Evolutionary conservation across 345 rosid genomes (phyloP).

Genomic region (Viola odorata): DNA sequence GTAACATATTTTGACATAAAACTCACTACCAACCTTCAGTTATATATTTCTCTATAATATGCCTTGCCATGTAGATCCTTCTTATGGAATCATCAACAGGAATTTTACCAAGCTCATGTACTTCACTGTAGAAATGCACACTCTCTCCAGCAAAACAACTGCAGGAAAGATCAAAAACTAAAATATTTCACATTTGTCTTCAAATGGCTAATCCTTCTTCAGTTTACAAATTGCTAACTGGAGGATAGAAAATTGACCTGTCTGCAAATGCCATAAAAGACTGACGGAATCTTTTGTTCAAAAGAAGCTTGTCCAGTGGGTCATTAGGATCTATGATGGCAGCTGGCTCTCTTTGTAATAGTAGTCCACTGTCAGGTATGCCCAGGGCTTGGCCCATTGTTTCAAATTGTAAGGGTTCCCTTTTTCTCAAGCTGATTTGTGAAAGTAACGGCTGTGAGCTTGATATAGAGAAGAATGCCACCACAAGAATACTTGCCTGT

Average conservation of each 20-base stretch:
- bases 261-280: slow-evolving; percentile 91
- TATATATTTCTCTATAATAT: slow-evolving; percentile 75
- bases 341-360: slow-evolving; percentile 46
- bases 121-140: slow-evolving; percentile 81
- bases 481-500: slow-evolving; percentile 66
- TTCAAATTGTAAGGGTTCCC: slow-evolving; percentile 50
- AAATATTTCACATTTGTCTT: neutral
- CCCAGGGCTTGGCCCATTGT: slow-evolving; percentile 88
- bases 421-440: slow-evolving; percentile 75
- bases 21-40: slow-evolving; percentile 46
- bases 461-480: slow-evolving; percentile 74
- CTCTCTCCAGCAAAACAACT: slow-evolving; percentile 93
- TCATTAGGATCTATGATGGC: slow-evolving; percentile 49
- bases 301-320: slow-evolving; percentile 83
- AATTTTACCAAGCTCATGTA: slow-evolving; percentile 70
- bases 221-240: too few species aligned
- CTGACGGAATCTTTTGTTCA: slow-evolving; percentile 58
- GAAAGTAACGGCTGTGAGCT: slow-evolving; percentile 80
- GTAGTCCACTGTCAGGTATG: slow-evolving; percentile 76
- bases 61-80: slow-evolving; percentile 86
- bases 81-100: slow-evolving; percentile 53
- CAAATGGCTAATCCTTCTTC: too few species aligned
- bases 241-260: slow-evolving; percentile 39
- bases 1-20: neutral
- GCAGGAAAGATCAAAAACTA: slow-evolving; percentile 18